Evolutionary conservation across 2,329 filamentous ascomycete genomes (phyloP).

Genomic region (Aspergillus amoenus): DNA sequence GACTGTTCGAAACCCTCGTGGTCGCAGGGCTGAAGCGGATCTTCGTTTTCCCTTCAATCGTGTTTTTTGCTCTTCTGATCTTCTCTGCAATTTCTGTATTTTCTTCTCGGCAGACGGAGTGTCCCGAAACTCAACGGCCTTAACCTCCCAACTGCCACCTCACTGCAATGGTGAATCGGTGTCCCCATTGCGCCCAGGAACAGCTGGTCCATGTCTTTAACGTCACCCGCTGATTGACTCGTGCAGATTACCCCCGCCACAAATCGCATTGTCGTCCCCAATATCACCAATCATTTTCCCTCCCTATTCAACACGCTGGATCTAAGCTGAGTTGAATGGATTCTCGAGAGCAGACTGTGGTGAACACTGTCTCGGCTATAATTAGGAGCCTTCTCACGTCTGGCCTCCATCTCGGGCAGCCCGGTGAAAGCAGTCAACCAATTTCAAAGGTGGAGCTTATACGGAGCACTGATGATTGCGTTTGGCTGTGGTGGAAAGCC

Average conservation of each 20-base stretch:
- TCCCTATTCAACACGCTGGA: neutral
- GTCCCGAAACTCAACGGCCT: neutral
- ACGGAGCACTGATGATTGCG: too few relatives aligned
- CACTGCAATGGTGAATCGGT: neutral
- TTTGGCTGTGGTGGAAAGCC: too few relatives aligned
- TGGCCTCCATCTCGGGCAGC: too few relatives aligned
- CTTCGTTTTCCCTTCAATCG: slow-evolving; percentile 4
- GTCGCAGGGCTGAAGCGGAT: slow-evolving; percentile 11
- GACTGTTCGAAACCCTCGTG: neutral
- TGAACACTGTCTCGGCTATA: neutral
- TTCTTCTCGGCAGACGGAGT: neutral
- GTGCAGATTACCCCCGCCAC: neutral
- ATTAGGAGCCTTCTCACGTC: neutral
- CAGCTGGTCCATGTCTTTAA: neutral
- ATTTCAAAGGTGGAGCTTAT: too few relatives aligned
- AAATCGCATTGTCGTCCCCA: neutral
- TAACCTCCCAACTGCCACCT: neutral
- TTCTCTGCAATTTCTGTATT: neutral
- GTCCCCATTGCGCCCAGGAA: neutral
- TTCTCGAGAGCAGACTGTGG: neutral
- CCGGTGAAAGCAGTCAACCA: too few relatives aligned
- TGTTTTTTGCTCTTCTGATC: neutral
- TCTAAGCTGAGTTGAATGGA: too few relatives aligned
- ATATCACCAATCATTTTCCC: neutral
- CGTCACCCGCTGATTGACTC: slow-evolving; percentile 1